Base-by-base conservation (phyloP, 345 rosid species). In the Rhodamnia argentea region DNA sequence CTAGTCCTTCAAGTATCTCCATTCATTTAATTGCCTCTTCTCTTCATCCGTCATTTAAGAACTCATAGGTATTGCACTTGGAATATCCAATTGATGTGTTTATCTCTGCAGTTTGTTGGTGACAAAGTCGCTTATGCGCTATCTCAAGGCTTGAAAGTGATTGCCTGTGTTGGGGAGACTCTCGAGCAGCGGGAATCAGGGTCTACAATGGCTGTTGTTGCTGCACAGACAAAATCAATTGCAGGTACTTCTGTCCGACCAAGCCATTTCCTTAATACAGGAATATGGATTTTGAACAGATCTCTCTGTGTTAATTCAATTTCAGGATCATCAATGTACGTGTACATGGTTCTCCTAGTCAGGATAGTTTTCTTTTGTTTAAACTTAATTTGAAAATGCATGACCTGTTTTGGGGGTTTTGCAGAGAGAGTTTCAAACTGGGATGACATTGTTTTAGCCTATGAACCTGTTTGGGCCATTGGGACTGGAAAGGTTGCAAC, bases 391-490 rank as follows among this genome's bases (percentile, higher is more conserved):
- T 37, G 40, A 5, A 64, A 59, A 84, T 84, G 78, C 52, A 59
- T 59, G 52, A 44, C 51, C 59, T 24, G 75, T 59, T 57, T 57
- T 40, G 42, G 54, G 44, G 53, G 32, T 81, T 53, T 23, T 87
- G 91, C 92, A 95, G 98, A 90, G 52, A 90, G 91, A 86, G 84
- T 93, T 47, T 85, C 91, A 42, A 86, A 89, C 53, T 95, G 98
- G 98, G 87, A 57, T 15, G 87, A 92, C 85, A 90, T 95, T 75
- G 96, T 95, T 87, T 87, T 93, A 84, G 98, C 98, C 70, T 95
- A 93, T 88, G 96, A 95, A 89, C 98, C 96, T 81, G 96, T 95
- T 83, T 95, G 98, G 98, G 98, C 98, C 87, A 94, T 95, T 87
- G 98, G 98, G 40, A 95, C 96, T 0, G 98, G 95, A 64, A 95